Percentiles rank a stretch among this genome's conserved stretches.
Evolutionary conservation across 2,329 filamentous ascomycete species (phyloP).

Genomic region (Macrophomina tecta): DNA sequence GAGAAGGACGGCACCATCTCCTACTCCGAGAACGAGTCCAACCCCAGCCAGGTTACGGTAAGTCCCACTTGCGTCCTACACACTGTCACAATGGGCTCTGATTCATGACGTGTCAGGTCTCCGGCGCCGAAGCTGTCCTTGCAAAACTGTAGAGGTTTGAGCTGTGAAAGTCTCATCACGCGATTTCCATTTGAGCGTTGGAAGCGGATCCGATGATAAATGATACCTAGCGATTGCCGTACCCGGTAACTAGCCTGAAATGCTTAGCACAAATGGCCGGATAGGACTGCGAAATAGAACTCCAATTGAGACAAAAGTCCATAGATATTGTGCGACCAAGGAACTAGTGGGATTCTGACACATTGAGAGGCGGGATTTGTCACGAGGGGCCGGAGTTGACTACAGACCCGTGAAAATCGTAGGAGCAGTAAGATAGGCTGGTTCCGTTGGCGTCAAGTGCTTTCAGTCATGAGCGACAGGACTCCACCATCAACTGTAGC

Average conservation of each 20-base stretch:
- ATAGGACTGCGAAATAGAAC: background rate
- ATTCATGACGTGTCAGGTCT: conserved; percentile 49
- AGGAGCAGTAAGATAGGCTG: background rate
- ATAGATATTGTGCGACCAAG: background rate
- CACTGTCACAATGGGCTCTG: conserved; percentile 29
- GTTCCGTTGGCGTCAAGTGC: background rate
- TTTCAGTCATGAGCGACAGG: background rate
- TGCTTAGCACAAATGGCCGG: background rate
- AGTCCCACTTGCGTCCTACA: conserved; percentile 31
- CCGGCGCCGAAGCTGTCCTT: conserved; percentile 54
- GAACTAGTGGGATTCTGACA: background rate
- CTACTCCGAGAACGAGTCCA: conserved; percentile 77
- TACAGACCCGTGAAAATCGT: background rate
- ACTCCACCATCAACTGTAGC: background rate
- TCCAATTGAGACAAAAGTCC: background rate
- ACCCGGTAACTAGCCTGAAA: background rate
- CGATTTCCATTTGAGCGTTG: background rate
- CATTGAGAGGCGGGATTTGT: background rate
- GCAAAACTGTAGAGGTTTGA: conserved; percentile 50
- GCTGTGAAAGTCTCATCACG: background rate
- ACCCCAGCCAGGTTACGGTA: conserved; percentile 55
- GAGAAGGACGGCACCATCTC: conserved; percentile 79
- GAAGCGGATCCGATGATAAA: background rate
- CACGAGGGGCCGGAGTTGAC: background rate
- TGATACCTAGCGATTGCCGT: conserved; percentile 9